Base-by-base conservation (phyloP, 768 basidiomycete species). In the Lactarius indigo region DNA sequence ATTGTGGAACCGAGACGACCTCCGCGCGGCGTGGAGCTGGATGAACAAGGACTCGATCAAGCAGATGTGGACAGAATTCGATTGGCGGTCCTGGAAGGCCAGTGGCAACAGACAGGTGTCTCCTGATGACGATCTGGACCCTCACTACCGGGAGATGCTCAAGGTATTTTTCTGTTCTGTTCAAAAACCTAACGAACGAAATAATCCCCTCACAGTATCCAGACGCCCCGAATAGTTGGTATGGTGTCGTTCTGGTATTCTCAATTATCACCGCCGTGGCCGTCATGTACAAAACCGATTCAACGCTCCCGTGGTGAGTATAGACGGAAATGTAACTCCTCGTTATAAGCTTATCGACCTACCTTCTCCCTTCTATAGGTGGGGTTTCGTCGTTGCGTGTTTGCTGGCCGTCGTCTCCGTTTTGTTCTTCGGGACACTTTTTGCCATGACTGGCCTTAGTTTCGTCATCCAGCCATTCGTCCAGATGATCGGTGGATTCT, bases 391-490 rank as follows among this genome's bases (percentile, higher is more conserved):
- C n/a, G 72, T 83, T 60, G 73, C 82, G n/a, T 69, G 79, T 39
- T 70, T 82, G 41, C 73, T 85, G 35, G 80, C 80, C 0, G 74
- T 77, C 7, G 61, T 83, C n/a, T 82, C 79, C 12, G 79, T 81
- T 62, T 70, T 83, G 50, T 83, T 83, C 75, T 80, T 82, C 64
- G 80, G 81, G 42, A 73, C 79, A 0, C 69, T 83, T 17, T 79
- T 75, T 69, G 81, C 81, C 26, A 82, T 83, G 66, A 82, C 82
- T 20, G 83, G 83, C 5, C 73, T 83, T 28, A 69, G 72, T 30
- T 81, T 82, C 64, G 79, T 78, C 69, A 80, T 83, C 55, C 81
- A 82, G 65, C 80, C 81, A 1, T 83, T 85, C 70, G 78, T 83
- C 5, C 83, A 84, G 75, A 83, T 84, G 73, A 73, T 77, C 57